Conservation (phyloP, 2,329 filamentous ascomycete species). For the Tothia fuscella region DNA sequence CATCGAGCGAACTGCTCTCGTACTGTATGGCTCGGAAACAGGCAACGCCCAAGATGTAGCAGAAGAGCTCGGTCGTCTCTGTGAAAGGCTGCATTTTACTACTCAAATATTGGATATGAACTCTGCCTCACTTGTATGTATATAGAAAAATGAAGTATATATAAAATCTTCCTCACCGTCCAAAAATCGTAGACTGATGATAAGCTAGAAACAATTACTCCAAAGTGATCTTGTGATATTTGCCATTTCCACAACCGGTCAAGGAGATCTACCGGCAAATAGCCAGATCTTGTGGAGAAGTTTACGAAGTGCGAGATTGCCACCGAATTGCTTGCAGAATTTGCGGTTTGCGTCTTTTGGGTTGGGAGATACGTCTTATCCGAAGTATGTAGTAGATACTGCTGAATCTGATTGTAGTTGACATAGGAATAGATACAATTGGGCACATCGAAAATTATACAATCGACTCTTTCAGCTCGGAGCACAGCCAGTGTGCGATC, state of each 20-base stretch:
- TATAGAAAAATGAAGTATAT: not conserved
- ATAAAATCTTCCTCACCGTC: constrained; percentile 4
- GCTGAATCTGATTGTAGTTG: not conserved
- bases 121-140: constrained; percentile 58
- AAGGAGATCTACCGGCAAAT: constrained; percentile 86
- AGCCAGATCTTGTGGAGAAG: constrained; percentile 73
- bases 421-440: constrained; percentile 59
- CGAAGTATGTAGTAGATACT: constrained; percentile 47
- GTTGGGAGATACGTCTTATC: constrained; percentile 87
- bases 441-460: constrained; percentile 77
- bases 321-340: constrained; percentile 53
- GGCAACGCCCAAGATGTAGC: constrained; percentile 89
- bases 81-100: constrained; percentile 67
- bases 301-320: constrained; percentile 66
- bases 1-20: constrained; percentile 44
- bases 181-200: constrained; percentile 10
- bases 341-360: constrained; percentile 78
- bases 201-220: constrained; percentile 29
- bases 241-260: constrained; percentile 81
- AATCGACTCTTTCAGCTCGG: constrained; percentile 77
- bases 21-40: constrained; percentile 91
- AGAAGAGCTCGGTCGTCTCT: constrained; percentile 63
- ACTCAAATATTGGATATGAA: constrained; percentile 69
- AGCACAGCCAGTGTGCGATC: constrained; percentile 60
- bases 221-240: constrained; percentile 55